Evolutionary conservation across 129 eudicot species (phyloP).

Genomic region (Saposhnikovia divaricata): DNA sequence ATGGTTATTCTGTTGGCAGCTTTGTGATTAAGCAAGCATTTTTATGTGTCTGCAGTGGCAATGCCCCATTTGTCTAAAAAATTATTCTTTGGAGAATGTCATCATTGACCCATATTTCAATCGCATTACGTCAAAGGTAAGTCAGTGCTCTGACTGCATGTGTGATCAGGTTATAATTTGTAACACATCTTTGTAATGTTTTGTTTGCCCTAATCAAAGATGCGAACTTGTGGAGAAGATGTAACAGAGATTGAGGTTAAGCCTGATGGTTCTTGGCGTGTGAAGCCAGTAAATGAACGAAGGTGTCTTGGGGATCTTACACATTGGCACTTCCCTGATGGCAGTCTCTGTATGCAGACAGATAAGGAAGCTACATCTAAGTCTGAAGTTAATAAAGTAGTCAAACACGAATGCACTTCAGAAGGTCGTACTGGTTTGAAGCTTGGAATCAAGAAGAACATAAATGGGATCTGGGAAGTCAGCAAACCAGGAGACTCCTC

Average conservation of each 20-base stretch:
- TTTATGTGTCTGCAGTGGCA: conserved; percentile 53
- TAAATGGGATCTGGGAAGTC: conserved; percentile 17
- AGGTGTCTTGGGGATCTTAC: conserved; percentile 34
- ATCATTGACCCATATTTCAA: conserved; percentile 58
- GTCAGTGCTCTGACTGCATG: not conserved
- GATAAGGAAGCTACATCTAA: conserved; percentile 13
- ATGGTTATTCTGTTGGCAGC: not conserved
- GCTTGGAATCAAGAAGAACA: conserved; percentile 63
- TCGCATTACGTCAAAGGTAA: conserved; percentile 50
- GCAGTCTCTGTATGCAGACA: conserved; percentile 19
- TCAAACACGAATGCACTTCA: conserved; percentile 60
- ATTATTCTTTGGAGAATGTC: conserved; percentile 53
- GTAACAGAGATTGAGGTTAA: conserved; percentile 56
- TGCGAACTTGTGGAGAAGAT: conserved; percentile 53
- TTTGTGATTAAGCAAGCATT: not conserved
- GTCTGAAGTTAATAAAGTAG: conserved; percentile 26
- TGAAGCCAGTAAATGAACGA: conserved; percentile 15
- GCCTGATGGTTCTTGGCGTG: conserved; percentile 69
- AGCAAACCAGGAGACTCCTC: not conserved
- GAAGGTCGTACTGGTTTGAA: conserved; percentile 55
- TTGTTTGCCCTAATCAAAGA: conserved; percentile 19
- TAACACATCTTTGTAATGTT: not conserved
- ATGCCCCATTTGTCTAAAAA: conserved; percentile 65
- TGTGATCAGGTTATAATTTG: not conserved
- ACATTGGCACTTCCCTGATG: conserved; percentile 56